Conservation (phyloP, 1,284 basidiomycete species). For the Thecaphora thlaspeos region DNA sequence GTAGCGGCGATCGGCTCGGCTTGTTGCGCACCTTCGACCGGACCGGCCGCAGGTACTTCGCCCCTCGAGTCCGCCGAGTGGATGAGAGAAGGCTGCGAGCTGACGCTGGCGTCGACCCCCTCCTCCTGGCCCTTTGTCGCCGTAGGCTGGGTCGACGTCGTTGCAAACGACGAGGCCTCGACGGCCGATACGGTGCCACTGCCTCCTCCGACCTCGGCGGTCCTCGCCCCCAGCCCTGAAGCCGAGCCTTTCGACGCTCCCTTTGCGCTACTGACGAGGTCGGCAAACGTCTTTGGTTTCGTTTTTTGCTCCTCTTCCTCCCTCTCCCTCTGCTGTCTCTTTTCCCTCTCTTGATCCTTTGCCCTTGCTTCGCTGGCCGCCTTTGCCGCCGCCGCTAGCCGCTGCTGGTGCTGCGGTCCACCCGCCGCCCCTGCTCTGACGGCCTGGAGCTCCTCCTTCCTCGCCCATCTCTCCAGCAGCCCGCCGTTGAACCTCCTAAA, state of each 20-base stretch:
- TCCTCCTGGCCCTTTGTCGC: no score
- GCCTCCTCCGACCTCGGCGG: background rate
- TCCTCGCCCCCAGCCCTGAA: no score
- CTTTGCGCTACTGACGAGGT: background rate
- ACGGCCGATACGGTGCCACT: background rate
- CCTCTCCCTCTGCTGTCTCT: background rate
- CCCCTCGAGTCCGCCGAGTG: background rate
- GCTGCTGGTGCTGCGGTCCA: no score
- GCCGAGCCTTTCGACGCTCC: no score
- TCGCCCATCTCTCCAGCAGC: constrained; percentile 45
- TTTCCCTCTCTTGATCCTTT: background rate
- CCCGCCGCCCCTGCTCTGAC: constrained; percentile 31
- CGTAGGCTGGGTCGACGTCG: no score
- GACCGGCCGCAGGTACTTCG: background rate
- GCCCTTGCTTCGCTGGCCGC: constrained; percentile 1
- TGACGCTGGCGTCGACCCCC: background rate
- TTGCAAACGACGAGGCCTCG: background rate
- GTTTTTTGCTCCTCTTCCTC: background rate
- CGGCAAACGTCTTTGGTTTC: background rate
- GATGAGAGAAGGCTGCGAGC: background rate
- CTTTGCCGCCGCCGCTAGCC: constrained; percentile 9
- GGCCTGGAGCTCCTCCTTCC: constrained; percentile 35
- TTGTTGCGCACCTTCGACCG: background rate
- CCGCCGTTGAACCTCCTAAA: constrained; percentile 53
- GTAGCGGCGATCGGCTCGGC: no score